Evolutionary conservation across 306 rosid species (phyloP), one percentile per base, ranked within the genome.

Genomic region (Prunus mume): DNA sequence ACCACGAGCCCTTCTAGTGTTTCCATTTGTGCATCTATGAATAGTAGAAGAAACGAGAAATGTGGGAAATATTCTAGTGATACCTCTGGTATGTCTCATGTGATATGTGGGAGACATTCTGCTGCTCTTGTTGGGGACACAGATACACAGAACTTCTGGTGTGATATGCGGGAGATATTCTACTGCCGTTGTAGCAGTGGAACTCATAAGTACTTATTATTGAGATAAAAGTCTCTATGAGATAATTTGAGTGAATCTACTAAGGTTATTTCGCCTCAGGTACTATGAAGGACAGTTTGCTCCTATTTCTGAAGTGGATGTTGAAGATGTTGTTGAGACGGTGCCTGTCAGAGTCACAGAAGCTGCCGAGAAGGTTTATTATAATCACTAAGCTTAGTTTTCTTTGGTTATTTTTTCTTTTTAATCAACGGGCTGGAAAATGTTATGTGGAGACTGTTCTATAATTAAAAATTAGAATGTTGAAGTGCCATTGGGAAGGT

Each of bases 281-380:
- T 95, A 95, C 87, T 95, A 83, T 74, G 97, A 89, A 89, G 98
- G 98, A 69, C 93, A 89, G 73, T 87, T 95, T 60, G 84, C 93
- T 54, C 80, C 96, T 66, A 88, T 95, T 58, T 89, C 97, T 74
- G 97, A 95, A 81, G 80, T 68, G 70, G 96, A 90, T 71, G 80
- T 82, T 50, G 88, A 87, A 74, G 83, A 84, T 76, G 83, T 54
- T 57, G 87, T 67, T 69, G 85, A 87, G 56, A 58, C 79, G 49
- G 83, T 85, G 49, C 89, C 12, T 65, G 76, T 82, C 82, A 88
- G 85, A 56, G 88, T 95, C 68, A 84, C 86, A 30, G 98, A 95
- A 85, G 97, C 96, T 78, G 98, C 98, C 5, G 88, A 90, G 78
- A 84, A 90, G 93, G 98, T 95, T 54, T 56, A 65, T 61, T 66